Conservation (phyloP, 306 rosid species). For the Quercus robur region DNA sequence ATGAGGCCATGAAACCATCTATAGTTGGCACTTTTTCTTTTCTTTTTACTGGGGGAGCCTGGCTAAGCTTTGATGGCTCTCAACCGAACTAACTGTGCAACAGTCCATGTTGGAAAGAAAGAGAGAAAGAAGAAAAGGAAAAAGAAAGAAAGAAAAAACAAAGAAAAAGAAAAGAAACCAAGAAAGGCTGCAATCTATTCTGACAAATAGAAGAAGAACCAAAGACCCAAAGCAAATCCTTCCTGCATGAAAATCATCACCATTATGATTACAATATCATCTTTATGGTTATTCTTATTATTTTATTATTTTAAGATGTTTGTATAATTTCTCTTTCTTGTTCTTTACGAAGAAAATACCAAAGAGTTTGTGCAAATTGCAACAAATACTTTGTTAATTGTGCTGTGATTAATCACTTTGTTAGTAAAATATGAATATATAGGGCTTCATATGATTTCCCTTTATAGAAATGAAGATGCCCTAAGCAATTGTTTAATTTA, state of each 20-base stretch:
- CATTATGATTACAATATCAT: conserved; percentile 46
- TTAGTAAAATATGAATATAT: conserved; percentile 19
- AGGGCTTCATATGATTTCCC: conserved; percentile 15
- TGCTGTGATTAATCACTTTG: conserved; percentile 31
- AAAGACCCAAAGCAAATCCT: conserved; percentile 44
- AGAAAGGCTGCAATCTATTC: conserved; percentile 62
- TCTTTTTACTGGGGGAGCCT: conserved; percentile 28
- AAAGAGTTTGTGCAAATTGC: conserved; percentile 60
- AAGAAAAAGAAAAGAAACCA: conserved; percentile 10
- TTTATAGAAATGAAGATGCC: conserved; percentile 33
- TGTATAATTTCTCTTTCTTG: conserved; percentile 44
- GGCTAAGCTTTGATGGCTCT: conserved; percentile 24
- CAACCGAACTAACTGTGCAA: conserved; percentile 50
- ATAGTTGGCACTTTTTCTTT: conserved; percentile 38
- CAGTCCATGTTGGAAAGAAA: conserved; percentile 52
- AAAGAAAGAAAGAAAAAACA: conserved; percentile 1
- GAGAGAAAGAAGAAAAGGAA: conserved; percentile 35
- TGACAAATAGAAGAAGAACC: conserved; percentile 44
- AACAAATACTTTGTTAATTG: conserved; percentile 39
- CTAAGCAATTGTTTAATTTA: conserved; percentile 12
- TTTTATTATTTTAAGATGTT: conserved; percentile 55
- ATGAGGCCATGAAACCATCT: conserved; percentile 39
- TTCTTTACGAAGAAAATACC: conserved; percentile 43
- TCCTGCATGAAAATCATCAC: conserved; percentile 77
- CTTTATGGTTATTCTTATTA: conserved; percentile 42